A percentile compares a stretch with the other conserved stretches of the same genome.
Evolutionary conservation across 371 early-diverging fungal species (phyloP).

Genomic region (Smittium mucronatum): DNA sequence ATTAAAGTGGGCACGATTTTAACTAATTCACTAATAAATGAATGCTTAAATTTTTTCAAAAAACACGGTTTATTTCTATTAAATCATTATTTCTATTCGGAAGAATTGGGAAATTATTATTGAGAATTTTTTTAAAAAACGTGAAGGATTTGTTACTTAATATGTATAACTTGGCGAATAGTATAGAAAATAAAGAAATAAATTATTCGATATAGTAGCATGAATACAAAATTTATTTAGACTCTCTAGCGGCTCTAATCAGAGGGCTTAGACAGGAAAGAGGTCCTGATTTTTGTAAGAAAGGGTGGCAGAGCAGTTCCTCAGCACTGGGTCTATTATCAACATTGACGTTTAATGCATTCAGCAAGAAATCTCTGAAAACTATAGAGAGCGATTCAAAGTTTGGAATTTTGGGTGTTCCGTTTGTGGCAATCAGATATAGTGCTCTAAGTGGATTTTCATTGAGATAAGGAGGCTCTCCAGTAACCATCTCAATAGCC

Average conservation of each 20-base stretch:
- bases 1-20: too few relatives aligned
- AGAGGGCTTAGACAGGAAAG: slow-evolving; percentile 73
- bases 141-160: too few relatives aligned
- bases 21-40: too few relatives aligned
- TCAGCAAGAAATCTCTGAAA: slow-evolving; percentile 71
- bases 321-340: slow-evolving; percentile 69
- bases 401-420: slow-evolving; percentile 82
- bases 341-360: slow-evolving; percentile 73
- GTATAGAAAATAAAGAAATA: too few relatives aligned
- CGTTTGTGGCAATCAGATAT: slow-evolving; percentile 91
- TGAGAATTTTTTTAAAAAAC: too few relatives aligned
- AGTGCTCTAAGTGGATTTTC: slow-evolving; percentile 84
- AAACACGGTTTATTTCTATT: too few relatives aligned
- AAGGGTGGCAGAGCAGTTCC: slow-evolving; percentile 75
- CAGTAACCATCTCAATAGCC: slow-evolving; percentile 85
- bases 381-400: slow-evolving; percentile 66
- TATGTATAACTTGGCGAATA: too few relatives aligned
- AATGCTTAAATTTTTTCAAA: too few relatives aligned
- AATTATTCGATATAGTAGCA: too few relatives aligned
- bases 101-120: too few relatives aligned
- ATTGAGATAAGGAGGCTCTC: slow-evolving; percentile 92
- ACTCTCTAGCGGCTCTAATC: slow-evolving; percentile 71
- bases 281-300: slow-evolving; percentile 74
- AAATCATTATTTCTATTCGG: too few relatives aligned
- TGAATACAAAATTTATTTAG: too few relatives aligned